phyloP scores from a whole-genome alignment of 2,329 filamentous ascomycete species.

The Capronia epimyces region DNA sequence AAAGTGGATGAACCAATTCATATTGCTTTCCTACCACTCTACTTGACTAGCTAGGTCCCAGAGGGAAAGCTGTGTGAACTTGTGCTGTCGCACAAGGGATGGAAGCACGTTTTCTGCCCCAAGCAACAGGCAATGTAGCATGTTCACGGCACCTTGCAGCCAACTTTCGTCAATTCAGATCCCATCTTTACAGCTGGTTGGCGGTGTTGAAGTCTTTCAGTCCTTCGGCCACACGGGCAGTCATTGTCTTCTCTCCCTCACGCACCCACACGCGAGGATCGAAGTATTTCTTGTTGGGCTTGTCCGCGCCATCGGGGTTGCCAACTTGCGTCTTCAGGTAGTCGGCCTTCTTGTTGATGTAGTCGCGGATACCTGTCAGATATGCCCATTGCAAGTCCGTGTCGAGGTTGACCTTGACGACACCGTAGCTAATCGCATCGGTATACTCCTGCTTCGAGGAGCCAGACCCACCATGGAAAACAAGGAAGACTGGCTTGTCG shows the following conservation, averaged over 20 bases:
- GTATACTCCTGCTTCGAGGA: constrained; percentile 85
- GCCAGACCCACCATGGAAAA: constrained; percentile 97
- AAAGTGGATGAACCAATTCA: background rate
- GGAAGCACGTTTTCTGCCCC: background rate
- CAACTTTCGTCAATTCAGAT: background rate
- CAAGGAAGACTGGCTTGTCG: constrained; percentile 94
- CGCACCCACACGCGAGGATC: constrained; percentile 92
- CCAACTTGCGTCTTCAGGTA: constrained; percentile 83
- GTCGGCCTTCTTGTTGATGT: constrained; percentile 88
- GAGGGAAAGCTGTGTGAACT: background rate
- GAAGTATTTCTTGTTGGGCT: constrained; percentile 98
- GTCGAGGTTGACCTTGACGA: constrained; percentile 99
- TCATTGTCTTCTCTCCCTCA: constrained; percentile 92
- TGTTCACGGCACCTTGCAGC: background rate
- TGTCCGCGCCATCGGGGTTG: constrained; percentile 91
- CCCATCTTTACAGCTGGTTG: constrained; percentile 60
- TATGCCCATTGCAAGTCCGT: constrained; percentile 97
- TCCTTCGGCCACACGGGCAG: constrained; percentile 68
- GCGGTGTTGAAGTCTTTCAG: constrained; percentile 89
- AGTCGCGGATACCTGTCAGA: constrained; percentile 87
- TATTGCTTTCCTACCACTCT: background rate
- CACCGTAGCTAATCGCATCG: constrained; percentile 83
- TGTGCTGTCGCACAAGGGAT: background rate
- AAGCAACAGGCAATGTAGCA: background rate
- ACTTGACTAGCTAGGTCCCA: background rate